These are phyloP conservation scores for Ustilago crameri DNA, from an alignment of 1,284 basidiomycete species.

Conservation along the genomic window DNA sequence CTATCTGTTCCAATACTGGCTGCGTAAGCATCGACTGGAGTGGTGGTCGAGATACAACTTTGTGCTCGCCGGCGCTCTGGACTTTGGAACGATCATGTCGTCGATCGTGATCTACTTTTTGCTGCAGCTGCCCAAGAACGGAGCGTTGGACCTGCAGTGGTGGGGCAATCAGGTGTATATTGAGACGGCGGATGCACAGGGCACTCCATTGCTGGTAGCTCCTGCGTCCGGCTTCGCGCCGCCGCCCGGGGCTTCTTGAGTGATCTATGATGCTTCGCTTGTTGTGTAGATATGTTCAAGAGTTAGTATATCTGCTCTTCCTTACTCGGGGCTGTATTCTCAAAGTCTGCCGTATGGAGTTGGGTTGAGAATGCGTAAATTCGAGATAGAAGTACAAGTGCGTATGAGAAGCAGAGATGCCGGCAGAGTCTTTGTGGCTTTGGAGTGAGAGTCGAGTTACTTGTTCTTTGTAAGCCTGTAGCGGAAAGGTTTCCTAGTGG, in stretches of 20 bases:
- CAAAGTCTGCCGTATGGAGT: neutral
- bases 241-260: constrained; percentile 21
- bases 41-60: constrained; percentile 70
- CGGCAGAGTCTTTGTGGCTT: neutral
- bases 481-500: constrained; percentile 77
- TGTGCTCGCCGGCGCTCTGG: constrained; percentile 67
- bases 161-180: constrained; percentile 62
- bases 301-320: neutral
- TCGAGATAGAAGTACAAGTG: constrained; percentile 46
- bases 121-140: constrained; percentile 43
- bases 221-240: constrained; percentile 34
- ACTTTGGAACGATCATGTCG: constrained; percentile 68
- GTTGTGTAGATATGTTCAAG: too few species aligned
- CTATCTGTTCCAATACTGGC: constrained; percentile 68
- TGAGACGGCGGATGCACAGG: constrained; percentile 42
- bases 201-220: constrained; percentile 11
- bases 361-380: constrained; percentile 1
- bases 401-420: neutral
- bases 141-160: constrained; percentile 47
- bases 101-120: constrained; percentile 42
- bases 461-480: constrained; percentile 64
- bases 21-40: constrained; percentile 58
- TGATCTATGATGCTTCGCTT: neutral
- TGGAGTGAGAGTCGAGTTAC: constrained; percentile 14
- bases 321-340: too few species aligned